phyloP scores from a whole-genome alignment of 495 filamentous ascomycete genomes.

The Mycothermus thermophilus region DNA sequence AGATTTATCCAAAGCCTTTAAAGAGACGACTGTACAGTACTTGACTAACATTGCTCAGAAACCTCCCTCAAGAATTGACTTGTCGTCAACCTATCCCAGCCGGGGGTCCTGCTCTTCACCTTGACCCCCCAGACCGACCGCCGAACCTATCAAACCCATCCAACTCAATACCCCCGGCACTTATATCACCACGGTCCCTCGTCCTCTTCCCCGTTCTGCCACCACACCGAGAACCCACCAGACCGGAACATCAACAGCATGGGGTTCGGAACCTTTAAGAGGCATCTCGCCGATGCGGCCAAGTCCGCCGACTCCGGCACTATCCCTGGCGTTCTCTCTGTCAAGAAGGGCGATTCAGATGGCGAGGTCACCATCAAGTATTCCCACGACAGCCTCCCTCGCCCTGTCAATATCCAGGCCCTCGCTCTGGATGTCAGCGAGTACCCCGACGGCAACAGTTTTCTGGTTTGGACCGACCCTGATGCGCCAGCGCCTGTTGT shows the following conservation, averaged over 20 bases:
- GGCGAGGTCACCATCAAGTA: conserved; percentile 20
- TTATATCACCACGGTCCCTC: too few relatives aligned
- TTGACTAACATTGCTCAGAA: too few relatives aligned
- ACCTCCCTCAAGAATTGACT: too few relatives aligned
- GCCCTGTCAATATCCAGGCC: conserved; percentile 11
- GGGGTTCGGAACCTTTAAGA: conserved; percentile 22
- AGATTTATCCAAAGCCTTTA: too few relatives aligned
- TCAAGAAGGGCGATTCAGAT: conserved; percentile 13
- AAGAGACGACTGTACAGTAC: too few relatives aligned
- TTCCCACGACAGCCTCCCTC: conserved; percentile 7
- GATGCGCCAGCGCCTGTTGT: conserved; percentile 15
- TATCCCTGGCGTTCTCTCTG: conserved; percentile 8
- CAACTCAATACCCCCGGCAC: too few relatives aligned
- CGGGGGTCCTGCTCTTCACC: too few relatives aligned
- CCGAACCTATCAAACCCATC: too few relatives aligned
- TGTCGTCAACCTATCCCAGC: too few relatives aligned
- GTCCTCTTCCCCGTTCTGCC: too few relatives aligned
- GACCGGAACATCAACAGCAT: conserved; percentile 3
- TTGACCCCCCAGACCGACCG: too few relatives aligned
- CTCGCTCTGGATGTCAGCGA: conserved; percentile 38
- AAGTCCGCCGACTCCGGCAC: conserved; percentile 15
- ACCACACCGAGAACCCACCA: too few relatives aligned
- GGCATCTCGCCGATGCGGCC: conserved; percentile 18
- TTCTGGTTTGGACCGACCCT: conserved; percentile 45
- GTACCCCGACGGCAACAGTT: conserved; percentile 50